Evolutionary conservation across 208 protist genomes (phyloP), one percentile per base, ranked within the genome.

Genomic region (Leishmania guyanensis): DNA sequence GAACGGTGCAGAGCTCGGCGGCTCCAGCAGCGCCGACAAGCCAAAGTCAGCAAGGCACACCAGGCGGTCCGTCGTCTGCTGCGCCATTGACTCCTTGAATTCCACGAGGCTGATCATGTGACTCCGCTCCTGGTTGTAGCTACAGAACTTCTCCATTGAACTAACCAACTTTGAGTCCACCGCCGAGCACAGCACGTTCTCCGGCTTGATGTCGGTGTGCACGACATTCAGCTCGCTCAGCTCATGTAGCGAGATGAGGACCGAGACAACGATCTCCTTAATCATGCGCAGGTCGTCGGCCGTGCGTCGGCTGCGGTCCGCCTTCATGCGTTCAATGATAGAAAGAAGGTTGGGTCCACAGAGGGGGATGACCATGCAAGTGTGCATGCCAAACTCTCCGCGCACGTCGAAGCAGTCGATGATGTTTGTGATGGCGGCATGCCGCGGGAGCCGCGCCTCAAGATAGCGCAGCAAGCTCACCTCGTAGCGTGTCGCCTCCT

Each of bases 171-270:
- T 91, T 39, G 85, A 88, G 81, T 96, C 93, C 54, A 92, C 88
- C 20, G 83, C 79, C 53, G 85, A 88, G 81, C 84, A 95, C 70
- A 98, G 86, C 66, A 97, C 87, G 77, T 97, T 98, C 85, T 97
- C 95, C 9, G 95, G 95, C 78, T 98, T 98, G 66, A 98, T 93
- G 85, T 98, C 96, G 17, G 96, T 98, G 89, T 98, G 96, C 70
- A 98, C 87, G 33, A 98, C 87, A 80, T 96, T 89, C 46, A 93
- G 66, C 53, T 81, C 69, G 71, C 94, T 88, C 53, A 98, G 86
- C 65, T 91, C 89, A n/a, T 86, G 69, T 48, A 98, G 89, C 26
- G 89, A 92, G 54, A 88, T 48, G 72, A 98, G 89, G 1, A 95
- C 77, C 50, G 93, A 95, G 36, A 80, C 58, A 20, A 95, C 36